A percentile compares a stretch with the other conserved stretches of the same genome.
Evolutionary conservation across 345 rosid genomes (phyloP).

Genomic region (Arabis alpina): DNA sequence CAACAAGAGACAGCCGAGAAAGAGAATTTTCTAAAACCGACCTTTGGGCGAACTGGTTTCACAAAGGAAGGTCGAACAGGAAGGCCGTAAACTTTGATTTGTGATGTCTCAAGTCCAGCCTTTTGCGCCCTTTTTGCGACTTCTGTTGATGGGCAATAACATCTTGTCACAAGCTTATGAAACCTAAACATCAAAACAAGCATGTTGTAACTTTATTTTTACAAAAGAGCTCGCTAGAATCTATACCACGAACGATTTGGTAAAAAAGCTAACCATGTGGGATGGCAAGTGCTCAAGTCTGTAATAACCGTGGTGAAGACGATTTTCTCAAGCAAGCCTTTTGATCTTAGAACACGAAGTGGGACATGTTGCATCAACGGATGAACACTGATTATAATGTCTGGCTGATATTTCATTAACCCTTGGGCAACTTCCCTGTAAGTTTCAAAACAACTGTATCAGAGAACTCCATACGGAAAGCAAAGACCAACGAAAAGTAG

Average conservation of each 20-base stretch:
- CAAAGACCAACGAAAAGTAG: background rate
- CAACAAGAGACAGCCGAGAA: slow-evolving; percentile 3
- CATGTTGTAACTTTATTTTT: background rate
- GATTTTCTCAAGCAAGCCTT: slow-evolving; percentile 85
- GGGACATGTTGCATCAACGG: slow-evolving; percentile 99
- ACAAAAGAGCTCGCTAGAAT: background rate
- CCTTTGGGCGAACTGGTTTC: slow-evolving; percentile 94
- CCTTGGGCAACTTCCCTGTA: slow-evolving; percentile 95
- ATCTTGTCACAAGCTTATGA: slow-evolving; percentile 99
- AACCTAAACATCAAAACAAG: slow-evolving; percentile 61
- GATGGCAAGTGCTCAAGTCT: slow-evolving; percentile 98
- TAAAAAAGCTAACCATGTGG: slow-evolving; percentile 73
- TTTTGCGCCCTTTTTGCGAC: slow-evolving; percentile 87
- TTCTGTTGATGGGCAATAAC: slow-evolving; percentile 94
- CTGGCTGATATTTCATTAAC: slow-evolving; percentile 96
- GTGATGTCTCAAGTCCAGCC: slow-evolving; percentile 84
- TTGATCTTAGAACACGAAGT: slow-evolving; percentile 86
- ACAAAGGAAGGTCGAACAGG: slow-evolving; percentile 98
- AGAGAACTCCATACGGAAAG: no score
- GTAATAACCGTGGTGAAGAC: slow-evolving; percentile 95
- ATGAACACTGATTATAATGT: slow-evolving; percentile 94
- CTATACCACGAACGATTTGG: background rate
- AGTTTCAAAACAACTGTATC: slow-evolving; percentile 22
- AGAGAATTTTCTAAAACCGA: slow-evolving; percentile 17
- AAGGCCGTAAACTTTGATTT: slow-evolving; percentile 94